Percentiles rank a stretch among this genome's conserved stretches.
Conservation (phyloP, 805 yeast genomes). For the Starmerella riodocensis region DNA sequence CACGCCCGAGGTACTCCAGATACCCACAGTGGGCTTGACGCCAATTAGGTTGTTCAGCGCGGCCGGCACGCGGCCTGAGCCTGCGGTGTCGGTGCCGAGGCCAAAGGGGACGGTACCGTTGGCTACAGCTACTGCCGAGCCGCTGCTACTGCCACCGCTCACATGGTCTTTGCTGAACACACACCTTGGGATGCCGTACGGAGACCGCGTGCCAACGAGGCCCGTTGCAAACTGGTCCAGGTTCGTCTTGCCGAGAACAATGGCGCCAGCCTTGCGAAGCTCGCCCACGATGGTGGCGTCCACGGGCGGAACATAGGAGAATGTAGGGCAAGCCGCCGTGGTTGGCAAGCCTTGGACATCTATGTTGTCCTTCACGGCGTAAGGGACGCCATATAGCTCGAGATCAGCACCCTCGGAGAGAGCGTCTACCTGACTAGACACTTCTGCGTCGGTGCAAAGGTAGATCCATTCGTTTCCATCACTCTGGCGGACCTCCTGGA, state of each 20-base stretch:
- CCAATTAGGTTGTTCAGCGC: constrained; percentile 85
- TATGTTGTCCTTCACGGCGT: constrained; percentile 89
- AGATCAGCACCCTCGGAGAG: constrained; percentile 28
- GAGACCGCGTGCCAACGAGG: constrained; percentile 86
- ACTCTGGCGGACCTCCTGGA: neutral
- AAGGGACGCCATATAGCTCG: constrained; percentile 85
- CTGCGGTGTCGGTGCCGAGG: constrained; percentile 95
- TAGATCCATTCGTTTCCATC: constrained; percentile 74
- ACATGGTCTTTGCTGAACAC: constrained; percentile 68
- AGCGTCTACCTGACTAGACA: constrained; percentile 65
- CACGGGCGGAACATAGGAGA: constrained; percentile 47
- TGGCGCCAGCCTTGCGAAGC: constrained; percentile 83
- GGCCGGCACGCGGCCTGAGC: constrained; percentile 96
- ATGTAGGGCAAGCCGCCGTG: constrained; percentile 93
- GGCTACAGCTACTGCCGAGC: constrained; percentile 85
- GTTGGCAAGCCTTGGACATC: constrained; percentile 73
- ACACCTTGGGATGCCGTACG: constrained; percentile 80
- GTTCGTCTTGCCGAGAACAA: constrained; percentile 85
- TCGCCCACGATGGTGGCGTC: constrained; percentile 67
- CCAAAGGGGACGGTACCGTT: constrained; percentile 81
- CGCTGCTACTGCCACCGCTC: constrained; percentile 91
- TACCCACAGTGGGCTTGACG: constrained; percentile 83
- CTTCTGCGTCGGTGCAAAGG: constrained; percentile 46
- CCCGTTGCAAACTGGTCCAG: constrained; percentile 97
- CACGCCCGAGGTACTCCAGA: constrained; percentile 77